Percentiles rank a stretch among this genome's conserved stretches.
These are phyloP conservation scores for Pyrus bretschneideri DNA, from an alignment of 306 rosid genomes.

Conservation along the genomic window DNA sequence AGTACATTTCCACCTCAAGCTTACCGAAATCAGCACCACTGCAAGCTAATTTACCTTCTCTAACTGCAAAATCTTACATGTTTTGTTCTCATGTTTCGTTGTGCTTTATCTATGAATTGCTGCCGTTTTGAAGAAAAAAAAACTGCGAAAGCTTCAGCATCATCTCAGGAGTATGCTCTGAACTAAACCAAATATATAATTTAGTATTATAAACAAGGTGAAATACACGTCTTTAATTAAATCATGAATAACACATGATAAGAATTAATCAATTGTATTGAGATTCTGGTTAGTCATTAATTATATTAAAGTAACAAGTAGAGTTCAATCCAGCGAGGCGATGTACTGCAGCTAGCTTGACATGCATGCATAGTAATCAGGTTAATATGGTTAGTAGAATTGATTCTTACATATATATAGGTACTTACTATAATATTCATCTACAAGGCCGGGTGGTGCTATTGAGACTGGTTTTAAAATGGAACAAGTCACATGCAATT, in stretches of 20 bases:
- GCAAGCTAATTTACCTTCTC: no score
- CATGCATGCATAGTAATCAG: not conserved
- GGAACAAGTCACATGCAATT: not conserved
- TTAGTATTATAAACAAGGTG: not conserved
- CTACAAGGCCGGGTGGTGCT: not conserved
- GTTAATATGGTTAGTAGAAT: not conserved
- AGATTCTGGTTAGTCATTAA: not conserved
- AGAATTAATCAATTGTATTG: not conserved
- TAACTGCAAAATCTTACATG: no score
- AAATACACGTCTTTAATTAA: not conserved
- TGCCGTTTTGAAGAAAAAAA: no score
- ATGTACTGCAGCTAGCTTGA: not conserved
- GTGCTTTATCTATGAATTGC: no score
- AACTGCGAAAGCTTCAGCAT: no score
- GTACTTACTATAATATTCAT: no score
- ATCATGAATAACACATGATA: not conserved
- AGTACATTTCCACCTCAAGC: no score
- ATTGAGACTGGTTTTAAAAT: not conserved
- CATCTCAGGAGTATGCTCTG: no score
- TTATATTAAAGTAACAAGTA: not conserved
- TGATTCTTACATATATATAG: not conserved
- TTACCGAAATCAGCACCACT: no score
- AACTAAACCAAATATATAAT: not conserved
- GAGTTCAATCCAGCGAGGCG: not conserved
- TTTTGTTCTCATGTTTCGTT: no score